A percentile compares a stretch with the other conserved stretches of the same genome.
Evolutionary conservation across 257 asterid species (phyloP).

Genomic region (Plantago major): DNA sequence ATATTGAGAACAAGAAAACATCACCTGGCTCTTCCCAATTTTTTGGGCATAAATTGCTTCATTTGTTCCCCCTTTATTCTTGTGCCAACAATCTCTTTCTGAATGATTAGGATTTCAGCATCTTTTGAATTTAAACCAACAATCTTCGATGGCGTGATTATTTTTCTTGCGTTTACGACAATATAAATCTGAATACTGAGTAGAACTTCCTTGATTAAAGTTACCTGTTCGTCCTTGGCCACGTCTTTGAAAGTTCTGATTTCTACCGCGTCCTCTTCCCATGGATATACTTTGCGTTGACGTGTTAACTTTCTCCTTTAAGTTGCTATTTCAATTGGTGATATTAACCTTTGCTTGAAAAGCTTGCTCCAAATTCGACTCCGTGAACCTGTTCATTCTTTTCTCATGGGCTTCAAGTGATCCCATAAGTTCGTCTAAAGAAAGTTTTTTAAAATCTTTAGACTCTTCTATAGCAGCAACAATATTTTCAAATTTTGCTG

Average conservation of each 20-base stretch:
- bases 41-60: neutral
- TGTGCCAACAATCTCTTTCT: neutral
- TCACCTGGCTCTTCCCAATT: neutral
- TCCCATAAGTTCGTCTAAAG: slow-evolving; percentile 7
- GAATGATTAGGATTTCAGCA: neutral
- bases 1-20: neutral
- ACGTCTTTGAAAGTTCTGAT: neutral
- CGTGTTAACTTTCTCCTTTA: neutral
- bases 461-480: neutral
- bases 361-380: neutral
- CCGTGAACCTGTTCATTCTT: neutral
- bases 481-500: slow-evolving; percentile 1
- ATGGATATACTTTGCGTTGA: neutral
- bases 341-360: no score
- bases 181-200: neutral
- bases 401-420: slow-evolving; percentile 7
- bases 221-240: neutral
- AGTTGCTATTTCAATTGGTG: neutral
- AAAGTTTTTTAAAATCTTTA: neutral
- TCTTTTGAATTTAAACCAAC: neutral
- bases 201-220: neutral
- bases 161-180: neutral
- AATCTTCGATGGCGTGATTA: neutral
- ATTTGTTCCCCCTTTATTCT: neutral
- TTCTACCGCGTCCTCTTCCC: no score